Evolutionary conservation across 192 early-diverging fungal genomes (phyloP), one percentile per base, ranked within the genome.

Genomic region (Bifiguratus adelaidae): DNA sequence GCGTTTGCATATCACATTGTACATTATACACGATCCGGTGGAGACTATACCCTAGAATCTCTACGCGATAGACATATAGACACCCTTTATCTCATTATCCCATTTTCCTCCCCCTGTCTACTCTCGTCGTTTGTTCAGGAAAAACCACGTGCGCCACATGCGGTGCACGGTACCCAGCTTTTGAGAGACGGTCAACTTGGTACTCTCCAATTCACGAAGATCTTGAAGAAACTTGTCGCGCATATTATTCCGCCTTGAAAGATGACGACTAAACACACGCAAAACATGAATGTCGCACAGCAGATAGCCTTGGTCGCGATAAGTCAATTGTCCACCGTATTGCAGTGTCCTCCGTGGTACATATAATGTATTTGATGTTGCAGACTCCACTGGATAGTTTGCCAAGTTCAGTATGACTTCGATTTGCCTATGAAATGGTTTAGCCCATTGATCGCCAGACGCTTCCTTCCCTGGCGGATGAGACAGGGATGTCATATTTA

Each of bases 141-240:
- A 88, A 21, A 53, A 55, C 67, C 83, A 88, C 25, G 70, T 76
- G 16, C 79, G 41, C 27, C 69, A 66, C 78, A 89, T 86, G 15
- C 83, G 62, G 34, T 68, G 60, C 18, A 85, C 58, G 0, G 76
- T 76, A 29, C 58, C 49, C 7, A 76, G 56, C 48, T 78, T 71
- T 50, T 86, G 83, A 0, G 44, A 1, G 2, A 61, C 62, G 33
- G 50, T 63, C 44, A 79, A 61, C 23, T 38, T 30, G 7, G 64
- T 61, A 47, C 76, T 67, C 57, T 91, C 88, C 15, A 92, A 67
- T 40, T 89, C 88, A 7, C 78, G 66, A 25, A 93, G 48, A 61
- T 93, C 90, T 55, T 90, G 78, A 24, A 89, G 47, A 45, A 90
- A 88, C 37, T 70, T 61, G 6, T 70, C 54, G 12, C 80, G 72